Conservation (phyloP, 2,329 filamentous ascomycete genomes). For the Claviceps africana region DNA sequence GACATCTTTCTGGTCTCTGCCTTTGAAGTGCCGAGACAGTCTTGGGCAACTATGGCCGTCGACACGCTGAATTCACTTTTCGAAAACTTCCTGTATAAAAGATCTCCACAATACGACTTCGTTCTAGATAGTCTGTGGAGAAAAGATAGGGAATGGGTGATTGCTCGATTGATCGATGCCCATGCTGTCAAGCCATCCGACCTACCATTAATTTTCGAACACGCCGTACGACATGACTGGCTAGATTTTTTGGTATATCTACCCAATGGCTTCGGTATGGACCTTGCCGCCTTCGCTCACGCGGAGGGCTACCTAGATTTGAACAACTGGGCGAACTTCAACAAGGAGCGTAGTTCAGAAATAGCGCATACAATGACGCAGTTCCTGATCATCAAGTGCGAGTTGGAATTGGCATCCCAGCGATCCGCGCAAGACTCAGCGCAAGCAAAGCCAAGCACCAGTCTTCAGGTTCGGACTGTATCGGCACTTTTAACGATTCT, state of each 20-base stretch:
- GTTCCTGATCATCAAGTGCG: conserved; percentile 73
- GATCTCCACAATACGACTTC: conserved; percentile 66
- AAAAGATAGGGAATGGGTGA: conserved; percentile 79
- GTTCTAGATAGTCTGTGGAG: conserved; percentile 86
- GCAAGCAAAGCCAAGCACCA: conserved; percentile 47
- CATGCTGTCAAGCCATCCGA: conserved; percentile 58
- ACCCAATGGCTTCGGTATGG: conserved; percentile 72
- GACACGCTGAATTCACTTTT: conserved; percentile 68
- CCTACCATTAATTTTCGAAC: conserved; percentile 33
- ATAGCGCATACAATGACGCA: conserved; percentile 61
- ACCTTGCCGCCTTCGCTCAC: conserved; percentile 75
- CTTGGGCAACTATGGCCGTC: conserved; percentile 60
- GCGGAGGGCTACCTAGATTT: conserved; percentile 69
- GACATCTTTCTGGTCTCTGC: conserved; percentile 69
- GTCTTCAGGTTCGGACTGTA: conserved; percentile 74
- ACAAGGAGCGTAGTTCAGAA: conserved; percentile 49
- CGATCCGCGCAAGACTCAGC: conserved; percentile 50
- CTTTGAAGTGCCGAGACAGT: conserved; percentile 56
- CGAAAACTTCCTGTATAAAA: conserved; percentile 68
- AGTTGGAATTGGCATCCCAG: conserved; percentile 63
- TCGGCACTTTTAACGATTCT: conserved; percentile 67
- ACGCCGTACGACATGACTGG: conserved; percentile 72
- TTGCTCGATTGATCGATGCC: conserved; percentile 64
- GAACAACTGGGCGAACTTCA: conserved; percentile 63
- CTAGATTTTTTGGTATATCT: conserved; percentile 66